Base-by-base conservation (phyloP, 2,329 filamentous ascomycete species). In the Ploettnerulaceae sp. region DNA sequence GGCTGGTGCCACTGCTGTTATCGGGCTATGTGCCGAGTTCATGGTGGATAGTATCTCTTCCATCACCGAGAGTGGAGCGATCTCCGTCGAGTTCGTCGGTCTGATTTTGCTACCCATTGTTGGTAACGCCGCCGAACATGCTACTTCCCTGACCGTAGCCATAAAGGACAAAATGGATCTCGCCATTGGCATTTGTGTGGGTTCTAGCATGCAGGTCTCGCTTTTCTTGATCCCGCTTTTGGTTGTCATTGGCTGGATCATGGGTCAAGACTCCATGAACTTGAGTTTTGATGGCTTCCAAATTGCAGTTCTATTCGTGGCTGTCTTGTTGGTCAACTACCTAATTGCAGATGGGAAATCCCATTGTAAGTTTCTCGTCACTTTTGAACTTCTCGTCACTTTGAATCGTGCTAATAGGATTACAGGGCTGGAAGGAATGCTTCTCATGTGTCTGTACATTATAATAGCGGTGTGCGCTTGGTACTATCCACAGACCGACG, bases 241-340 rank as follows among this genome's bases (percentile, higher is more conserved):
- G 42, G 86, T 93, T 41, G 79, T 91, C 52, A 75, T 91, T 40
- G 87, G 86, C 48, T 91, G 87, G 87, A 77, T 82, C 49, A 81
- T 86, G 60, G 76, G 77, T 40, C 42, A 89, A 57, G 81, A 76
- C 39, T 68, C 72, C 28, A 82, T 85, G 81, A 83, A 76, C 6
- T 69, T 86, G 4, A 76, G 77, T 59, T 86, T 86, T 58, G 82
- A 86, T 61, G 82, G 82, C 1, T 96, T 96, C 71, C 88, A 95
- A 68, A 82, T 95, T 11, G 84, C 89, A 17, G 83, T 86, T 31
- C 70, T 95, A 31, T 94, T 95, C 57, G 86, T 93, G 9, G 82
- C 87, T 2, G 86, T 88, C 0, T 78, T 95, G 32, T 74, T 95
- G 25, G 86, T 90, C 48, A 95, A 94, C 63, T 95, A 94, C 63